These are phyloP conservation scores for Stipa capillata DNA, from an alignment of 176 grass and related monocot genomes.

Conservation along the genomic window DNA sequence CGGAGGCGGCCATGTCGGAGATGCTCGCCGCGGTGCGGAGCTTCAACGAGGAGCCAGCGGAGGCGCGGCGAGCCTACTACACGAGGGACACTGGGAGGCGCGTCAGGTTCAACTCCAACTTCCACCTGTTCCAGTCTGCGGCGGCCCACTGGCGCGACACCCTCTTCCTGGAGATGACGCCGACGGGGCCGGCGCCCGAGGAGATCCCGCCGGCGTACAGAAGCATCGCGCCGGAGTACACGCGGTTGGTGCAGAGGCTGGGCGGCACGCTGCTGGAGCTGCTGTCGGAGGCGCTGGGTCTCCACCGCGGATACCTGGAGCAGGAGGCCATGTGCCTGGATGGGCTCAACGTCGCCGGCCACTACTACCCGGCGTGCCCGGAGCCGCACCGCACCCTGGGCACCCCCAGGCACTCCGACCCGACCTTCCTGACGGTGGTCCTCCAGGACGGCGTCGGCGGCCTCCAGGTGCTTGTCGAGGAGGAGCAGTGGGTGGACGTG, in stretches of 20 bases:
- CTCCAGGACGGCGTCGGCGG: too few species aligned
- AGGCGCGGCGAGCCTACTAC: too few species aligned
- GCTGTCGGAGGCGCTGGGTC: too few species aligned
- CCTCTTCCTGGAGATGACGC: too few species aligned
- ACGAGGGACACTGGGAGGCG: background rate
- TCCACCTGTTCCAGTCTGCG: constrained; percentile 25
- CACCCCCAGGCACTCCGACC: constrained; percentile 29
- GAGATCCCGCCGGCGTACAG: constrained; percentile 22
- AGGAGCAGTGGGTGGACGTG: background rate
- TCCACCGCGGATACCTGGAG: too few species aligned
- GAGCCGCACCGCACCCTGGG: constrained; percentile 36
- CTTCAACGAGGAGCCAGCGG: too few species aligned
- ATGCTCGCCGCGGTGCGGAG: too few species aligned
- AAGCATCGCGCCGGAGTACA: background rate
- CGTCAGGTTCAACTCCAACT: constrained; percentile 30
- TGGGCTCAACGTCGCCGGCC: background rate
- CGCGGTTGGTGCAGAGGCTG: too few species aligned
- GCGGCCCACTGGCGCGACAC: constrained; percentile 55
- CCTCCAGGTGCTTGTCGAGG: too few species aligned
- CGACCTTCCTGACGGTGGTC: constrained; percentile 39
- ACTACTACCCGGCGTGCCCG: constrained; percentile 54
- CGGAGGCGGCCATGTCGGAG: too few species aligned
- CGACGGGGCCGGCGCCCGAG: background rate
- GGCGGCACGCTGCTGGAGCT: too few species aligned
- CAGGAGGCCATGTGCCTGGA: constrained; percentile 20